phyloP scores from a whole-genome alignment of 2,329 filamentous ascomycete species.

The Exophiala bonariae region DNA sequence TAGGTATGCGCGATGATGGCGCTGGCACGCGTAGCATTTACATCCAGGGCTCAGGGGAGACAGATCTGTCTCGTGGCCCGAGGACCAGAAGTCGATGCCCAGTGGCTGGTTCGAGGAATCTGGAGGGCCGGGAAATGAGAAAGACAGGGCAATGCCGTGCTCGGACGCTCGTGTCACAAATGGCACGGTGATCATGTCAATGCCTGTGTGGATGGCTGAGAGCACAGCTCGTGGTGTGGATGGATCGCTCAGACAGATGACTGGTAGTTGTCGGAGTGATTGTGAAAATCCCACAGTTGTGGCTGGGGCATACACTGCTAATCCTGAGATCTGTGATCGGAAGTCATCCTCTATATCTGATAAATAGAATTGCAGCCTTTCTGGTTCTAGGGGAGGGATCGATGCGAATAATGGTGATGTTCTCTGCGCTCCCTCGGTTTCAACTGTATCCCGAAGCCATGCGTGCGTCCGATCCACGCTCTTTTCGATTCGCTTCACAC shows the following conservation, averaged over 20 bases:
- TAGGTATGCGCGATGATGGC: slow-evolving; percentile 83
- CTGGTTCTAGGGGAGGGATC: slow-evolving; percentile 72
- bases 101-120: slow-evolving; percentile 42
- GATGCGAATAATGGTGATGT: slow-evolving; percentile 60
- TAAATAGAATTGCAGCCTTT: slow-evolving; percentile 78
- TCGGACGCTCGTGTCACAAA: slow-evolving; percentile 77
- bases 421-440: not conserved
- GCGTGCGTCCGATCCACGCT: slow-evolving; percentile 84
- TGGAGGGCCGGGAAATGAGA: slow-evolving; percentile 63
- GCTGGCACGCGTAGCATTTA: slow-evolving; percentile 77
- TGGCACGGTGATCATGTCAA: slow-evolving; percentile 76
- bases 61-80: slow-evolving; percentile 61
- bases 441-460: slow-evolving; percentile 69
- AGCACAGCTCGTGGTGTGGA: slow-evolving; percentile 74
- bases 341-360: slow-evolving; percentile 68
- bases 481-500: slow-evolving; percentile 72
- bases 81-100: slow-evolving; percentile 76
- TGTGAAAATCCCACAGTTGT: slow-evolving; percentile 67
- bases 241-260: slow-evolving; percentile 71
- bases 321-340: slow-evolving; percentile 58
- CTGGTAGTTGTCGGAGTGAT: slow-evolving; percentile 63
- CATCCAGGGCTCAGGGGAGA: slow-evolving; percentile 65
- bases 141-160: slow-evolving; percentile 79
- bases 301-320: slow-evolving; percentile 76
- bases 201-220: slow-evolving; percentile 70